Evolutionary conservation across 352 stramenopile genomes (phyloP), one percentile per base, ranked within the genome.

Genomic region (Globisporangium cylindrosporum): DNA sequence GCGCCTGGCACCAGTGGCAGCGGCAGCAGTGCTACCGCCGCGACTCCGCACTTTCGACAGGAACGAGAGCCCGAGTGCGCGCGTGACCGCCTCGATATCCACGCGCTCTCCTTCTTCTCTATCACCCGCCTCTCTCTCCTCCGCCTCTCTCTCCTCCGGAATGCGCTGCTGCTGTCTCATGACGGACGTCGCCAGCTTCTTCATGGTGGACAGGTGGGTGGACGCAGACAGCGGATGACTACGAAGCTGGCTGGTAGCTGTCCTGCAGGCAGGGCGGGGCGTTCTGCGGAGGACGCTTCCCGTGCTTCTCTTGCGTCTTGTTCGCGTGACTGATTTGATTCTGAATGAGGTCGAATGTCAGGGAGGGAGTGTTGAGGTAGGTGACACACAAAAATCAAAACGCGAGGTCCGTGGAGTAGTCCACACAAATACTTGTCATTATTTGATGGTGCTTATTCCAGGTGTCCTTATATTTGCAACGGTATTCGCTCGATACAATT

Each of bases 51-150:
- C 24, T 12, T 34, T 27, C 20, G 46, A 51, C 6, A 69, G 36
- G 29, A 69, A 69, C 43, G 64, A 69, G 55, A 69, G 64, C 20
- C 64, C 64, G 56, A 69, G 64, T 10, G 56, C 64, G 43, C 64
- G 64, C 22, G 64, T 69, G 41, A 69, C 64, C n/a, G 64, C 64
- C 8, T 55, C 64, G 34, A 69, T 69, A 29, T 69, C 64, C 41
- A 69, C 64, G 18, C 41, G 46, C 43, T 8, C 29, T 15, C 20
- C 43, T 2, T 46, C 38, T 10, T 48, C 54, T 51, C 54, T 27
- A 9, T 48, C 34, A 2, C 15, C 49, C 6, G 9, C 43, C 5
- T 49, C 55, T 7, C 15, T 49, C 15, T 41, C 32, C 18, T 57
- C 56, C 9, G 25, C 43, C 5, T 49, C 55, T 7, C 15, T 49